phyloP scores from a whole-genome alignment of 1,284 basidiomycete species.

The Papiliotrema laurentii region DNA sequence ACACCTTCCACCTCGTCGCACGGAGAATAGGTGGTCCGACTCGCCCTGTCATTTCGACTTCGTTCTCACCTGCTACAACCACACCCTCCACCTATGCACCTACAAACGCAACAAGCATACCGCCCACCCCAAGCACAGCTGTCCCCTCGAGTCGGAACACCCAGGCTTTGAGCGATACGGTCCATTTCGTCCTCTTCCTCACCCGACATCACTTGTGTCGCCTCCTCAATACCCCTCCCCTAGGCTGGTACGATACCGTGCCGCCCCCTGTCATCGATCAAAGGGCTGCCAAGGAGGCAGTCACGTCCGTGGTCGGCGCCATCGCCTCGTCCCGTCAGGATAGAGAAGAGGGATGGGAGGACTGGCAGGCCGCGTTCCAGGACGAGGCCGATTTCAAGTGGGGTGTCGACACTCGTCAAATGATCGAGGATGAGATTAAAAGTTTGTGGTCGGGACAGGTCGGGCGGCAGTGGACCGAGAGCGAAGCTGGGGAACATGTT shows the following conservation, averaged over 20 bases:
- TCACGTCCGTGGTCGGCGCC: constrained; percentile 29
- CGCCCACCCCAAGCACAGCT: not conserved
- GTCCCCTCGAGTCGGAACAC: constrained; percentile 1
- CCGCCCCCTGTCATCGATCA: constrained; percentile 30
- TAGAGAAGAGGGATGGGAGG: constrained; percentile 24
- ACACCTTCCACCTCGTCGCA: constrained; percentile 38
- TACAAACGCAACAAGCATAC: not conserved
- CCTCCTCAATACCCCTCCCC: constrained; percentile 15
- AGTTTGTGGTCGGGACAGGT: constrained; percentile 19
- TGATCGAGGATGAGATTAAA: constrained; percentile 17
- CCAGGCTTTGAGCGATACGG: constrained; percentile 29
- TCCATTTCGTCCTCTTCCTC: constrained; percentile 41
- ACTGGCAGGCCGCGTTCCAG: constrained; percentile 30
- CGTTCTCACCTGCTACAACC: not conserved
- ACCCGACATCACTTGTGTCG: constrained; percentile 36
- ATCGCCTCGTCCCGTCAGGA: constrained; percentile 10
- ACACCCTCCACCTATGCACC: not conserved
- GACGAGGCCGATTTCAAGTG: constrained; percentile 21
- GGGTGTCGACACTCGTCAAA: constrained; percentile 10
- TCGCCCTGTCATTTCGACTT: not conserved
- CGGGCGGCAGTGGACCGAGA: constrained; percentile 20
- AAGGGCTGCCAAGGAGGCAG: constrained; percentile 24
- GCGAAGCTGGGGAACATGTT: constrained; percentile 16
- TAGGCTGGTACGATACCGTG: constrained; percentile 32
- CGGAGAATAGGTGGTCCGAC: constrained; percentile 4